Percentiles rank a stretch among this genome's conserved stretches.
Conservation (phyloP, 1,284 basidiomycete species). For the Ustilago sp. region DNA sequence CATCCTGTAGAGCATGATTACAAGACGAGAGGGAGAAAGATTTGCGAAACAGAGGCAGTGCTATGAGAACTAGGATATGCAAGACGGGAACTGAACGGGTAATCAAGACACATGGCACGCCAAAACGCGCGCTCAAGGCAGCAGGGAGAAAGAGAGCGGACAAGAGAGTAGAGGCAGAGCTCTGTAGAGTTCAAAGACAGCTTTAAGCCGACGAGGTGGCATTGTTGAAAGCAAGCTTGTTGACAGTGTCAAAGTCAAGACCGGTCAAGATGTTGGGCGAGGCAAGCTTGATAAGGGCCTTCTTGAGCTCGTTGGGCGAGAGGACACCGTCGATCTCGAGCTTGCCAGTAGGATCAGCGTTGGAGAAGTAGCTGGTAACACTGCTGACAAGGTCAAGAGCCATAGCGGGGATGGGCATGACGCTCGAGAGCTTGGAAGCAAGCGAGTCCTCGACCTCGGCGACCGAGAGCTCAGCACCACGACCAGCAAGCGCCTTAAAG, state of each 20-base stretch:
- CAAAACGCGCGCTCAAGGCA: slow-evolving; percentile 13
- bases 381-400: slow-evolving; percentile 60
- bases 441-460: slow-evolving; percentile 51
- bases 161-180: slow-evolving; percentile 31
- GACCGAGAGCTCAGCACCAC: slow-evolving; percentile 27
- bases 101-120: slow-evolving; percentile 42
- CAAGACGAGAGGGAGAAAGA: background rate
- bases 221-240: slow-evolving; percentile 69
- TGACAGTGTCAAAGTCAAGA: slow-evolving; percentile 63
- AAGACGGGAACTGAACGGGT: slow-evolving; percentile 1
- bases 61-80: slow-evolving; percentile 1
- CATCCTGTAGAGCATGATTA: background rate
- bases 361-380: slow-evolving; percentile 54
- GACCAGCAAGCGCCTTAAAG: slow-evolving; percentile 41
- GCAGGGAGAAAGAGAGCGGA: slow-evolving; percentile 13
- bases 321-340: slow-evolving; percentile 71
- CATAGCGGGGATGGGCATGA: slow-evolving; percentile 56
- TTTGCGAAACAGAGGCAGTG: slow-evolving; percentile 7
- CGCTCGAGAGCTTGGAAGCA: slow-evolving; percentile 61
- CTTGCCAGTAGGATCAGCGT: slow-evolving; percentile 56
- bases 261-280: slow-evolving; percentile 73
- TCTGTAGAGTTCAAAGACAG: slow-evolving; percentile 1
- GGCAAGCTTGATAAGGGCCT: slow-evolving; percentile 77
- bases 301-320: slow-evolving; percentile 78
- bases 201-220: slow-evolving; percentile 53